phyloP scores from a whole-genome alignment of 2,329 filamentous ascomycete species.

The Exophiala lecanii-corni region DNA sequence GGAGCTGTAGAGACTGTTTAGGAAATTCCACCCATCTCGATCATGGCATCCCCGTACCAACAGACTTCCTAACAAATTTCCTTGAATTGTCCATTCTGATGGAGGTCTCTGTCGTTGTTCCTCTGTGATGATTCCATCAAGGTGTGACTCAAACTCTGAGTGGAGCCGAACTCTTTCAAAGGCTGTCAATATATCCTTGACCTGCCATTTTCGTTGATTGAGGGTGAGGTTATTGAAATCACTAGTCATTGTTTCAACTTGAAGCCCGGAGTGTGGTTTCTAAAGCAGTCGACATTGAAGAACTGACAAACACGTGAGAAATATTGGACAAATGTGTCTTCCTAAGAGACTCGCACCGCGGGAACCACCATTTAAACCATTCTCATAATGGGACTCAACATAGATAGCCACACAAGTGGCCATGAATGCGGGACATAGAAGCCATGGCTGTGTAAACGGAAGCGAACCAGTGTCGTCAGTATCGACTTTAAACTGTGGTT shows the following conservation, averaged over 20 bases:
- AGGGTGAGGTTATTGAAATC: background rate
- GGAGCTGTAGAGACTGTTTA: slow-evolving; percentile 40
- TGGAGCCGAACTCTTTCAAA: slow-evolving; percentile 38
- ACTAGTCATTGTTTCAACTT: background rate
- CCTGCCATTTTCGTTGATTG: slow-evolving; percentile 12
- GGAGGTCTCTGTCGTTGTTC: slow-evolving; percentile 27
- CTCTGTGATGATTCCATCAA: slow-evolving; percentile 34
- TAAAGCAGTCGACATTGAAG: too few species aligned
- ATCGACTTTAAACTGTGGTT: background rate
- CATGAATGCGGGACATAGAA: background rate
- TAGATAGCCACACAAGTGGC: too few species aligned
- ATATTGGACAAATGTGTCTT: too few species aligned
- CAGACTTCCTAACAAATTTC: slow-evolving; percentile 42
- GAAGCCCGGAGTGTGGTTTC: too few species aligned
- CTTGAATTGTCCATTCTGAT: slow-evolving; percentile 42
- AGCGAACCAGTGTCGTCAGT: background rate
- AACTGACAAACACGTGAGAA: too few species aligned
- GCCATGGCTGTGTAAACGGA: background rate
- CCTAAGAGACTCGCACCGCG: too few species aligned
- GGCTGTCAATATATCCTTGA: slow-evolving; percentile 42
- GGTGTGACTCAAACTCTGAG: slow-evolving; percentile 38
- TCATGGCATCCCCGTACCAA: slow-evolving; percentile 44
- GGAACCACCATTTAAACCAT: too few species aligned
- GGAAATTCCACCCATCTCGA: slow-evolving; percentile 37
- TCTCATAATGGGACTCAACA: too few species aligned